A percentile compares a stretch with the other conserved stretches of the same genome.
These are phyloP conservation scores for Dictyostelium capitatum DNA, from an alignment of 78 protist genomes.

Conservation along the genomic window DNA sequence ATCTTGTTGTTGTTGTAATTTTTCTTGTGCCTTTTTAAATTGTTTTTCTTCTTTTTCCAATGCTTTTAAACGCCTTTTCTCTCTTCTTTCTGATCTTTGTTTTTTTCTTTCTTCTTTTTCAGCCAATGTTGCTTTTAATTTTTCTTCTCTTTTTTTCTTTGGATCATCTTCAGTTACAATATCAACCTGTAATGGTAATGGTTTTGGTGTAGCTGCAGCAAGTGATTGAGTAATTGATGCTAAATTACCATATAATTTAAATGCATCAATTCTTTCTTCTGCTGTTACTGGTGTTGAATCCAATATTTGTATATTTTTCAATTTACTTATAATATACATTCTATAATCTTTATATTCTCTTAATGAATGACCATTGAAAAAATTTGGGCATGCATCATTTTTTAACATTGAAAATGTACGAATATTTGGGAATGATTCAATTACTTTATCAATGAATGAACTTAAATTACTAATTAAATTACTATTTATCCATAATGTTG, in stretches of 20 bases:
- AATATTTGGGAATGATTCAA: conserved; percentile 14
- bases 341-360: conserved; percentile 74
- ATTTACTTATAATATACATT: conserved; percentile 24
- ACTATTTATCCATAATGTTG: conserved; percentile 71
- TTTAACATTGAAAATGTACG: conserved; percentile 65
- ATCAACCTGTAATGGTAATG: not conserved
- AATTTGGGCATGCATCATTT: conserved; percentile 87
- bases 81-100: conserved; percentile 29
- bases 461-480: conserved; percentile 55
- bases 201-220: not conserved
- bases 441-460: conserved; percentile 46
- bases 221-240: not conserved
- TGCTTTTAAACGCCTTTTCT: not conserved
- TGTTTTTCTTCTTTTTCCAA: conserved; percentile 10
- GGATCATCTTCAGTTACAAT: conserved; percentile 47
- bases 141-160: conserved; percentile 41
- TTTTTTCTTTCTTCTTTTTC: conserved; percentile 2
- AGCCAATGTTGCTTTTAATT: not conserved
- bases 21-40: conserved; percentile 7
- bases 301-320: conserved; percentile 12
- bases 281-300: conserved; percentile 45
- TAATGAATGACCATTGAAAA: conserved; percentile 65
- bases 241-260: conserved; percentile 18
- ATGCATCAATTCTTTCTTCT: conserved; percentile 50
- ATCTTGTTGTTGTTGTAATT: not conserved